Evolutionary conservation across 305 asterid species (phyloP), one percentile per base, ranked within the genome.

Genomic region (Andrographis paniculata): DNA sequence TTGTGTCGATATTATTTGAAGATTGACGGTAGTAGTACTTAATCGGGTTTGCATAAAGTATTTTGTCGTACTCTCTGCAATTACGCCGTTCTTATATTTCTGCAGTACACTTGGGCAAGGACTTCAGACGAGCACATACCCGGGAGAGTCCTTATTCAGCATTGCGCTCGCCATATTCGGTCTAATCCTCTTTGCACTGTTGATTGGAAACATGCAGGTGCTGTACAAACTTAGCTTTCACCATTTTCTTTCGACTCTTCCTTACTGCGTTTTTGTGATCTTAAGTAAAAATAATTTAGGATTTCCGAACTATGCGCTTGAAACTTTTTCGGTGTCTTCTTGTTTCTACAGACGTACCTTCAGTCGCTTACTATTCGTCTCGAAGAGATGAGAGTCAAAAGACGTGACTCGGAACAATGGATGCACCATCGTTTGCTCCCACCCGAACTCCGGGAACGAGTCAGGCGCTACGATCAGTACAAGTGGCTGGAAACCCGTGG

Each of bases 161-260:
- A 87, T 84, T 62, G 61, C 67, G 67, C 81, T 88, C 61, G 79
- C 97, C 68, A 82, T 88, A 37, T 58, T 94, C 0, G 97, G 97
- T 47, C 71, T 88, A 87, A 95, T 84, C 76, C 70, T 88, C 40
- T 88, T 88, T 64, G 73, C 97, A 8, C 75, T 88, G 65, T 78
- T 88, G 52, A 88, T 88, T 62, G 97, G 97, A 59, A 88, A 88
- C 61, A 88, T 88, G 97, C 97, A 88, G 87, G 97, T 79, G 53
- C 33, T 4, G 12, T 5, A 20, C 17, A 38, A 17, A 33, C n/a
- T 14, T 46, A 3, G 38, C 20, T 13, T 14, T 3, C 7, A 37
- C 16, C 6, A 31, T 31, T 31, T 5, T 31, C 13, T 24, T n/a
- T n/a, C n/a, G n/a, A n/a, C n/a, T n/a, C n/a, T n/a, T n/a, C n/a